Evolutionary conservation across 2,329 filamentous ascomycete genomes (phyloP), one percentile per base, ranked within the genome.

Genomic region (Ophiostoma himal-ulmi): DNA sequence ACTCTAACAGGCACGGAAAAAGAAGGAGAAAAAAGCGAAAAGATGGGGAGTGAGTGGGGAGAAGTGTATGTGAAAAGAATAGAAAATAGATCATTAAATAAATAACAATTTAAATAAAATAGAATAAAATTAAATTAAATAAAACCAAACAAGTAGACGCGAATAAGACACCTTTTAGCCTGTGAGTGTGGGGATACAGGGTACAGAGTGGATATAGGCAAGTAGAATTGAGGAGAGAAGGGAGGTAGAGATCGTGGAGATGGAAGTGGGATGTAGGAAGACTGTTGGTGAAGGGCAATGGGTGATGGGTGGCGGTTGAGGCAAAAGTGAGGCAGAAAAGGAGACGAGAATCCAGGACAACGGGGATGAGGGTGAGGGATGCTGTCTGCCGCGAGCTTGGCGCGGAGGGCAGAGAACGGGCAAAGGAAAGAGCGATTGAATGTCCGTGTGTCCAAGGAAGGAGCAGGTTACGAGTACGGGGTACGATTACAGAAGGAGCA

Each of bases 1-100:
- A 67, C 36, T 67, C 65, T 41, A 67, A 41, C 26, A 26, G 39
- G 65, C 37, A 34, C 65, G 65, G 65, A 22, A 67, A 67, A 67
- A 67, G 36, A 67, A 67, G 65, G 65, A 67, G 65, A 41, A 67
- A 48, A 41, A 48, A 66, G 36, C 5, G 39, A 67, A 67, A 67
- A 67, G 65, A 67, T 67, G 65, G 65, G 39, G 65, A 67, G 65
- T 22, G 14, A 34, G 65, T 44, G 65, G 65, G 26, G 65, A 22
- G 22, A 17, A 14, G 26, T 34, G 57, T 64, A 30, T 22, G 1
- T 5, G 26, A 36, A 11, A 22, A 37, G 17, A 13, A 64, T 11
- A 20, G 14, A 57, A 26, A 30, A 41, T 41, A 41, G 5, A 11
- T 11, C 3, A 41, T 41, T 30, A 57, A 54, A 13, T 57, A 30